Evolutionary conservation across 495 filamentous ascomycete genomes (phyloP), one percentile per base, ranked within the genome.

Genomic region (Hypomontagnella submonticulosa): DNA sequence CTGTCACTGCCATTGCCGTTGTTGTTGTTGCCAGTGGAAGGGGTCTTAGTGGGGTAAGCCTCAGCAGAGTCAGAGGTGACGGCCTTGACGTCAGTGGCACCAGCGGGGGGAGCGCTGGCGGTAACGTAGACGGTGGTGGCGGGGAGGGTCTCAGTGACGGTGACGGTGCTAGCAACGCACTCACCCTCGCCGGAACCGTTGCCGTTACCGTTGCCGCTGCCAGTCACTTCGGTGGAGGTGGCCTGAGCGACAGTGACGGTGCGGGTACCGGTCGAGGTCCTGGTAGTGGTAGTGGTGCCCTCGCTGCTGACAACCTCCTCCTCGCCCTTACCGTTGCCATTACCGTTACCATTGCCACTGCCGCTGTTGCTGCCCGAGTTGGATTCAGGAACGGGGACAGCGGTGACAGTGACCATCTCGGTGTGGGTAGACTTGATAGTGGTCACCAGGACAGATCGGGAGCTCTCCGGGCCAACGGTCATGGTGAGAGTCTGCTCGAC

Each of bases 101-200:
- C 57, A 23, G 55, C 47, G 34, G 58, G 70, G 4, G 67, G 63
- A 13, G 76, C 70, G 0, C 67, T 63, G 13, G 79, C 71, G 10
- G 80, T 83, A 32, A 83, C 64, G 73, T 79, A 80, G 60, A 81
- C 73, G 48, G 79, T 81, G 56, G 50, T 55, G 19, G 71, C 69
- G 1, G 71, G 61, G 4, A 67, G 63, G 27, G 73, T 63, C 58
- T 66, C 50, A 32, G 81, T 80, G 44, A 77, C 70, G 48, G 77
- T 79, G 8, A 76, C 75, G 33, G 74, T 70, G 27, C 53, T 71
- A 41, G 75, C 72, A 16, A 70, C 62, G 19, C 75, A 75, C 38
- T 73, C 71, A 18, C 58, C 59, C 46, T 53, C 50, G 12, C 64
- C 65, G 18, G 57, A 67, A 13, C 55, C 58, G 40, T 52, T 51